Base-by-base conservation (phyloP, 2,329 filamentous ascomycete species). In the Monosporascus sp. region DNA sequence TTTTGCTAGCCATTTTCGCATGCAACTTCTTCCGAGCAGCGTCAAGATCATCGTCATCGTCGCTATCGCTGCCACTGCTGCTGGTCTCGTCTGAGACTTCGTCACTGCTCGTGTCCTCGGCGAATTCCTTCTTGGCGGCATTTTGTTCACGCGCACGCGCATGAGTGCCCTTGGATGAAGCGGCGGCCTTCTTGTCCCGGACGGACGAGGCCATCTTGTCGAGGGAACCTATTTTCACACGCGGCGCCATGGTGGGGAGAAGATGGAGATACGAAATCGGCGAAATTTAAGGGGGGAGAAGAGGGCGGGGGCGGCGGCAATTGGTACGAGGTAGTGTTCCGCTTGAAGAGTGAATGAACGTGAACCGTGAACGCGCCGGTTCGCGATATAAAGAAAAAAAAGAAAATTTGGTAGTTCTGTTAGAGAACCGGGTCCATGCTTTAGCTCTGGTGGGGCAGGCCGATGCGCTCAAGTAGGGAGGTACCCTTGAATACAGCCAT, bases 1-100 rank as follows among this genome's bases (percentile, higher is more conserved):
- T 63, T 57, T 67, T 70, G 38, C 54, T 67, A 31, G 62, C 60
- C 44, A 54, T 53, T 54, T 61, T 63, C n/a, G 54, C 62, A 24
- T 56, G 51, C 38, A 72, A 63, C 54, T 70, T 72, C 50, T 65
- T 67, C 48, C 72, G 56, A 3, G 59, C 63, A 15, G 62, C 62
- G 14, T 63, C 61, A 35, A 74, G 67, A 38, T 68, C 60, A 18
- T 56, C 52, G 39, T 63, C 59, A 20, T 60, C 64, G 17, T 65
- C 71, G 50, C 67, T 68, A 51, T 66, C 66, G 48, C 65, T 69
- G 50, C 66, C 67, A 51, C 67, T 72, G 51, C 67, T 65, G 52
- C 67, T 72, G 41, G 62, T 67, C 3, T 62, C 64, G 17, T 66
- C 62, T 3, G 66, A 67, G 22, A 65, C 65, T 24, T 64, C 65